Conservation (phyloP, 1,284 basidiomycete genomes). For the Flammula alnicola region DNA sequence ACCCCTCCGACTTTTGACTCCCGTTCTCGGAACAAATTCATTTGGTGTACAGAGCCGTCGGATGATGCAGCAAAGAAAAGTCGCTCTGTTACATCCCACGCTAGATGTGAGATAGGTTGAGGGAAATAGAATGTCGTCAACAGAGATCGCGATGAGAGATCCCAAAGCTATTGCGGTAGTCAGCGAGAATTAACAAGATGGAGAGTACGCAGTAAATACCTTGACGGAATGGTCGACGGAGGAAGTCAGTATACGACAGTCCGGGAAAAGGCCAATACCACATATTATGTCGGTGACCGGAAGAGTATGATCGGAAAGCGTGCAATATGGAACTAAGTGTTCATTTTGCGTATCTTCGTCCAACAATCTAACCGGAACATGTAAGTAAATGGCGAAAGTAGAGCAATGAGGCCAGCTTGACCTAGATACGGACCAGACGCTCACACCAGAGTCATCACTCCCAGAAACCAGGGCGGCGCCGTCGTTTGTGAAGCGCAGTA, state of each 20-base stretch:
- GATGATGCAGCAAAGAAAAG: constrained; percentile 84
- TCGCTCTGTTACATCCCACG: constrained; percentile 85
- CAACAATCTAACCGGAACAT: constrained; percentile 54
- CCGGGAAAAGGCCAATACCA: constrained; percentile 81
- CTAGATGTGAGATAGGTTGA: constrained; percentile 66
- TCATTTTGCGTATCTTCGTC: constrained; percentile 74
- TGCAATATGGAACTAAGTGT: constrained; percentile 77
- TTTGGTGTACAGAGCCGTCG: constrained; percentile 77
- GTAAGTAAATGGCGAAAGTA: constrained; percentile 21
- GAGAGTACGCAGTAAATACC: constrained; percentile 45
- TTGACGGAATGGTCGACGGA: constrained; percentile 94
- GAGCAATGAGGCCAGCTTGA: constrained; percentile 44
- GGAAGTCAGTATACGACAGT: constrained; percentile 78
- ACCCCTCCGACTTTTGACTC: constrained; percentile 51
- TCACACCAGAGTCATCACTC: constrained; percentile 88
- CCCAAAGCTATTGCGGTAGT: constrained; percentile 68
- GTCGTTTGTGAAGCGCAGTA: constrained; percentile 84
- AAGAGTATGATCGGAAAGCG: constrained; percentile 90
- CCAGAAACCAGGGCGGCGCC: constrained; percentile 82
- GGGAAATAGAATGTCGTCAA: constrained; percentile 90
- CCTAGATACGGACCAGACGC: constrained; percentile 90
- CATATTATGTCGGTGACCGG: constrained; percentile 84
- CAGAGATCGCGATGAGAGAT: constrained; percentile 74
- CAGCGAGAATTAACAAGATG: constrained; percentile 7
- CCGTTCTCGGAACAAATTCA: constrained; percentile 77